A percentile compares a stretch with the other conserved stretches of the same genome.
Evolutionary conservation across 306 rosid genomes (phyloP).

Genomic region (Prunus mume): DNA sequence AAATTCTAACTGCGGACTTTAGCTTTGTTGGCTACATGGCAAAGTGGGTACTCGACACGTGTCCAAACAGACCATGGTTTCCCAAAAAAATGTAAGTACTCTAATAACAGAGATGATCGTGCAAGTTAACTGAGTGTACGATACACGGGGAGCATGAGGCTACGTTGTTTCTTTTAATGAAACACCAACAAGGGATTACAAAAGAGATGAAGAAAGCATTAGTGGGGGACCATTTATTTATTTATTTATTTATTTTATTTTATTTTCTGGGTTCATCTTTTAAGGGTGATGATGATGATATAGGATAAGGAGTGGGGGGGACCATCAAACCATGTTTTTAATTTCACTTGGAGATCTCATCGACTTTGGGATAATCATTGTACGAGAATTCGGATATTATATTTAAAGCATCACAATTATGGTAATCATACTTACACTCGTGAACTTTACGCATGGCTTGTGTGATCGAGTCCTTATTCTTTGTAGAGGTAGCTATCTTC

Average conservation of each 20-base stretch:
- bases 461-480: too few species aligned
- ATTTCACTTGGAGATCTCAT: too few species aligned
- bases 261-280: not conserved
- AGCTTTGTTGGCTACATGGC: not conserved
- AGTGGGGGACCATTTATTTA: slow-evolving; percentile 32
- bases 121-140: slow-evolving; percentile 14
- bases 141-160: slow-evolving; percentile 26
- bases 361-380: not conserved
- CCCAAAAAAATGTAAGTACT: slow-evolving; percentile 4
- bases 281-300: not conserved
- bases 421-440: not conserved
- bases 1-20: slow-evolving; percentile 14
- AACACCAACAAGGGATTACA: slow-evolving; percentile 37
- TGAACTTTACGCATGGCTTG: too few species aligned
- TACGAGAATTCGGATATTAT: not conserved
- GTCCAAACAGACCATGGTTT: slow-evolving; percentile 15
- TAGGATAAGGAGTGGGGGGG: too few species aligned
- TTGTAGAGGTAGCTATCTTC: not conserved
- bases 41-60: slow-evolving; percentile 34
- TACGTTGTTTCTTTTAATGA: slow-evolving; percentile 56
- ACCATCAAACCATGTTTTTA: too few species aligned
- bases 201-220: not conserved
- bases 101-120: slow-evolving; percentile 15
- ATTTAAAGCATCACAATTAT: not conserved
- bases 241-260: too few species aligned